Evolutionary conservation across 176 grass and related monocot genomes (phyloP).

Genomic region (Microstegium vimineum): DNA sequence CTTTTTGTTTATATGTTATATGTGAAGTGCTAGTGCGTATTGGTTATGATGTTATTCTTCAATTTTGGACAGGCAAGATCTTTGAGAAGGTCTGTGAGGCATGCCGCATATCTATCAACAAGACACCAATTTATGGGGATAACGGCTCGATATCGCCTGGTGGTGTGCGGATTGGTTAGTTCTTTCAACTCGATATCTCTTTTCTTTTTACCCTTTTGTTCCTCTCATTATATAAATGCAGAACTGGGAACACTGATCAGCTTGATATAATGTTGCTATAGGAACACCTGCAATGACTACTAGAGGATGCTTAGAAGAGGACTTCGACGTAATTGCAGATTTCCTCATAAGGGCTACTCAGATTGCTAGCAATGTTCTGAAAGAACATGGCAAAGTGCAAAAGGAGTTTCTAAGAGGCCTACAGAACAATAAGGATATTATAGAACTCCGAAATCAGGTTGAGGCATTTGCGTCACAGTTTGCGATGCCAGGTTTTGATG

Average conservation of each 20-base stretch:
- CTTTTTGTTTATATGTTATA: background rate
- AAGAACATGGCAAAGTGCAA: slow-evolving; percentile 84
- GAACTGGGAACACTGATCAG: background rate
- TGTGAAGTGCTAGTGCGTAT: background rate
- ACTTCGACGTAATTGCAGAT: slow-evolving; percentile 70
- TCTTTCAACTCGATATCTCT: background rate
- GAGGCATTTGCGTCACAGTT: slow-evolving; percentile 86
- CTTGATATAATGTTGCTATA: slow-evolving; percentile 34
- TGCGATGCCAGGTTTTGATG: slow-evolving; percentile 88
- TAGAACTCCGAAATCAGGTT: slow-evolving; percentile 63
- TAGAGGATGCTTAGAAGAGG: slow-evolving; percentile 92
- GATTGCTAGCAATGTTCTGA: slow-evolving; percentile 66
- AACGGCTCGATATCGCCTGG: slow-evolving; percentile 90
- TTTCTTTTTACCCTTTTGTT: background rate
- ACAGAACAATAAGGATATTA: slow-evolving; percentile 68
- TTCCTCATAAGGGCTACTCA: slow-evolving; percentile 85
- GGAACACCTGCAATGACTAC: slow-evolving; percentile 97
- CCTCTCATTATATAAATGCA: background rate
- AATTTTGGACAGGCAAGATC: slow-evolving; percentile 66
- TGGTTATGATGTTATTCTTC: background rate
- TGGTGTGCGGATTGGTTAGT: slow-evolving; percentile 90
- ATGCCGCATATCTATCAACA: slow-evolving; percentile 90
- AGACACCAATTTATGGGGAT: slow-evolving; percentile 89
- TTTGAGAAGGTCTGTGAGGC: slow-evolving; percentile 97
- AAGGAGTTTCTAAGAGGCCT: slow-evolving; percentile 80